Base-by-base conservation (phyloP, 495 filamentous ascomycete genomes). In the Jackrogersella minutella region DNA sequence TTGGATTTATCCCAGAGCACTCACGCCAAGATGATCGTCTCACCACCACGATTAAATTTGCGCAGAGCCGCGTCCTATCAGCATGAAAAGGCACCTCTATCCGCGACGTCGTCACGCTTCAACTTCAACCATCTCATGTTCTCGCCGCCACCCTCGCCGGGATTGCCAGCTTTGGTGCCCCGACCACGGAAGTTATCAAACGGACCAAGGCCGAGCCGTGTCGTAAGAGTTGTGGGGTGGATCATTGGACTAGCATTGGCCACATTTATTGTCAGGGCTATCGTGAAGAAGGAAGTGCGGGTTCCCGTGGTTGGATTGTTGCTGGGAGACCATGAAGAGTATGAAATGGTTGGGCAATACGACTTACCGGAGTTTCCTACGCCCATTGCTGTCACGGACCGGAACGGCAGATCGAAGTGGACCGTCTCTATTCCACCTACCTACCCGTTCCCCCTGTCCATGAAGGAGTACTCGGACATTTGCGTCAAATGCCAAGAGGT, bases 341-440 rank as follows among this genome's bases (percentile, higher is more conserved):
- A 80, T 63, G 83, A 87, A 61, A 80, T 85, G 73, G 79, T 84
- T 19, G 81, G 78, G 16, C 83, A 81, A 52, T 77, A 79, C 19
- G 73, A 73, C 31, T 68, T 85, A 22, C 86, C 86, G 2, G 77
- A 82, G 4, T 80, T 84, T 17, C 86, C 87, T n/a, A 82, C 83
- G 2, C 84, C 87, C 0, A 80, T 90, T 26, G 73, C 86, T 1
- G 76, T 90, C 13, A 81, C 81, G 5, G 86, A 90, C 69, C 76
- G 79, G 28, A 77, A 77, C 37, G 86, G 85, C 11, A 80, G 76
- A 33, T 68, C 83, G 5, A 88, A 81, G 68, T 92, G 90, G 90
- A 91, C 90, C 0, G 81, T 92, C 0, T 85, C 81, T 1, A 91
- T 93, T 24, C 90, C 90, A 1, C 76, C 77, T 3, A 79, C 71